A percentile compares a stretch with the other conserved stretches of the same genome.
These are phyloP conservation scores for Aurinia saxatilis DNA, from an alignment of 345 rosid genomes.

Conservation along the genomic window DNA sequence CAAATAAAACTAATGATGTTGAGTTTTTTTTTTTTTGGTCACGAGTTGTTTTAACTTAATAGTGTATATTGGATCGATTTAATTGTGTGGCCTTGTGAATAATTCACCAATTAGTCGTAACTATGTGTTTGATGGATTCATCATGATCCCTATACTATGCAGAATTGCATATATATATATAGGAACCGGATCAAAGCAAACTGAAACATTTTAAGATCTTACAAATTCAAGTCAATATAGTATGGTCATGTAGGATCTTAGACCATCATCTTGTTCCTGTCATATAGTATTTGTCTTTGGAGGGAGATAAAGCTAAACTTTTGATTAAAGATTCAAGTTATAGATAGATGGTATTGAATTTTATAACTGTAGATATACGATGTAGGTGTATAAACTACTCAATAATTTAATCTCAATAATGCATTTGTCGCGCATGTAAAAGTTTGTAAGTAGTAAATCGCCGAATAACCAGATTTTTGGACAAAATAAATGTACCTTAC, in stretches of 20 bases:
- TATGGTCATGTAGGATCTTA: too few species aligned
- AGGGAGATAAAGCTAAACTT: constrained; percentile 3
- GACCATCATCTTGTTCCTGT: too few species aligned
- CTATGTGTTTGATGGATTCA: too few species aligned
- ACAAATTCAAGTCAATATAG: neutral
- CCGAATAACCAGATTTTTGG: constrained; percentile 15
- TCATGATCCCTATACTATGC: too few species aligned
- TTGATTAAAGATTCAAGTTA: neutral
- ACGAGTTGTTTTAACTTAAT: too few species aligned
- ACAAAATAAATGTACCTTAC: constrained; percentile 23
- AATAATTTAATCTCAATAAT: constrained; percentile 17
- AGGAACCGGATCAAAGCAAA: neutral
- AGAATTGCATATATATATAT: too few species aligned
- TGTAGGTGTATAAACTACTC: constrained; percentile 3
- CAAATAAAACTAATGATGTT: too few species aligned
- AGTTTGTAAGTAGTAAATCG: constrained; percentile 13
- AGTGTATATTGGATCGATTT: too few species aligned
- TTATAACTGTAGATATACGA: neutral
- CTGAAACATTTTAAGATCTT: neutral
- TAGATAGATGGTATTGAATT: neutral
- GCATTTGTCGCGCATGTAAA: constrained; percentile 16
- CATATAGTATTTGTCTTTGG: too few species aligned
- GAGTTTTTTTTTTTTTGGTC: too few species aligned
- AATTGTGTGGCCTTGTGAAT: too few species aligned
- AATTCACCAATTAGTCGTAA: too few species aligned